phyloP scores from a whole-genome alignment of 495 filamentous ascomycete species.

The Hyaloscypha hepaticicola region DNA sequence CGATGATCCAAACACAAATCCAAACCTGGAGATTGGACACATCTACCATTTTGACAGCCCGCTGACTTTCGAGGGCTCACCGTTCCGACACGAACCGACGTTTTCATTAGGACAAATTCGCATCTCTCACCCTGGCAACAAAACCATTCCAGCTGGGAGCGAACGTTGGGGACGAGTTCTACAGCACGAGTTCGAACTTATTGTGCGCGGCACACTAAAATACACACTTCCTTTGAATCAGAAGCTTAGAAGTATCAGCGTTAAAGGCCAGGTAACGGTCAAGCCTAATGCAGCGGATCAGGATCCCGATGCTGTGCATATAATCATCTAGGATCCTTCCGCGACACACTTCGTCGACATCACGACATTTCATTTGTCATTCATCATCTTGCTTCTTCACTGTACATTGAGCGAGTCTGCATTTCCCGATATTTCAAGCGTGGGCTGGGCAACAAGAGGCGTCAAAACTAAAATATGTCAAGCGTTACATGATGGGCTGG shows the following conservation, averaged over 20 bases:
- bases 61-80: constrained; percentile 83
- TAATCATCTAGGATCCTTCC: constrained; percentile 9
- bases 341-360: constrained; percentile 12
- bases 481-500: constrained; percentile 13
- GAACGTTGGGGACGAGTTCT: constrained; percentile 91
- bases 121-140: constrained; percentile 79
- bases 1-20: constrained; percentile 58
- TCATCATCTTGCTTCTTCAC: constrained; percentile 15
- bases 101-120: constrained; percentile 80
- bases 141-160: constrained; percentile 79
- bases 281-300: constrained; percentile 42
- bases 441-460: constrained; percentile 19
- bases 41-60: constrained; percentile 85
- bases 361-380: constrained; percentile 26
- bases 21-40: constrained; percentile 86
- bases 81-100: constrained; percentile 64
- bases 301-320: constrained; percentile 29
- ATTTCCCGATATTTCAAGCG: constrained; percentile 9
- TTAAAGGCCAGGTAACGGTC: constrained; percentile 49
- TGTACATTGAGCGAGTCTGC: constrained; percentile 28
- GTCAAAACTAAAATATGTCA: constrained; percentile 12
- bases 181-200: constrained; percentile 86
- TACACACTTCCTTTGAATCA: constrained; percentile 85
- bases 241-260: constrained; percentile 53
- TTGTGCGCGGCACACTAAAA: constrained; percentile 83